phyloP scores from a whole-genome alignment of 257 asterid genomes.

The Gynochthodes officinalis region DNA sequence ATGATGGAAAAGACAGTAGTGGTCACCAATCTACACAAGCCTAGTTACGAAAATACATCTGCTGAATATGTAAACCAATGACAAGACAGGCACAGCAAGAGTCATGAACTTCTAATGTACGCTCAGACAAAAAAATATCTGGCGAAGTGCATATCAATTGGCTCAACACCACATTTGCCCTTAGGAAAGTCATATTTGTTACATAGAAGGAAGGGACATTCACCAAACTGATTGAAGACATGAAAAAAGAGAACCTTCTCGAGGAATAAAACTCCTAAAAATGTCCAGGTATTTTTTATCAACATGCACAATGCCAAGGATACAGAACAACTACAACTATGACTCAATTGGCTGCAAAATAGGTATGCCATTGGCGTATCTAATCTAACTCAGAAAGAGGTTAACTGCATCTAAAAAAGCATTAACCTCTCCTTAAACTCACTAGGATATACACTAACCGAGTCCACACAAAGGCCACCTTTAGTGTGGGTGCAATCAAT shows the following conservation, averaged over 20 bases:
- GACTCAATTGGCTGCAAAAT: constrained; percentile 8
- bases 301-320: constrained; percentile 4
- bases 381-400: constrained; percentile 16
- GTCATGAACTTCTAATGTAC: neutral
- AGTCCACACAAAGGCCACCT: constrained; percentile 91
- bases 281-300: neutral
- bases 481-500: constrained; percentile 92
- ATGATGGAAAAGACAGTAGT: no score
- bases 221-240: neutral
- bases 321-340: constrained; percentile 9
- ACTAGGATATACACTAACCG: constrained; percentile 64
- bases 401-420: constrained; percentile 43
- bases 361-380: constrained; percentile 1
- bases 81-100: no score
- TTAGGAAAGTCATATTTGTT: neutral
- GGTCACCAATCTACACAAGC: no score
- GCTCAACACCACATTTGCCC: neutral
- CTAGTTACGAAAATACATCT: no score
- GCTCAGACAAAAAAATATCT: neutral
- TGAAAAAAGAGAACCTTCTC: neutral
- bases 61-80: no score
- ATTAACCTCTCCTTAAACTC: constrained; percentile 57
- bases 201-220: neutral
- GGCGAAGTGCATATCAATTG: neutral
- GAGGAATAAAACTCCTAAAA: no score